These are phyloP conservation scores for Xylaria castorea DNA, from an alignment of 495 filamentous ascomycete species.

Conservation along the genomic window DNA sequence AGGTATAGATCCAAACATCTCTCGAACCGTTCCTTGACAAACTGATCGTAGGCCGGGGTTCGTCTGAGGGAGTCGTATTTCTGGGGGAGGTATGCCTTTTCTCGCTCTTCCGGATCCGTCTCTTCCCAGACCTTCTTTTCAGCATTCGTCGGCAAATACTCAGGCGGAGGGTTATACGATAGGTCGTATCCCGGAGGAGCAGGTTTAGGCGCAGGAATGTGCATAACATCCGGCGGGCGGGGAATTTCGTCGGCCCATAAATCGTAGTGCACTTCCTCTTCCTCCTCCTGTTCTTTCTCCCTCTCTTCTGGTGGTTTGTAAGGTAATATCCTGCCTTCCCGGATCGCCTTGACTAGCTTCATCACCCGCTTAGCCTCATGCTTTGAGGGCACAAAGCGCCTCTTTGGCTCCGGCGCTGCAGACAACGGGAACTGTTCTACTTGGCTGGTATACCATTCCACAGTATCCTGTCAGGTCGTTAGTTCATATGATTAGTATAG, in stretches of 20 bases:
- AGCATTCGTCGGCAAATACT: constrained; percentile 85
- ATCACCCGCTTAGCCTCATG: constrained; percentile 96
- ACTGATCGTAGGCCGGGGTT: constrained; percentile 89
- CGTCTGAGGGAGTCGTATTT: constrained; percentile 83
- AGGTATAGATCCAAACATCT: constrained; percentile 94
- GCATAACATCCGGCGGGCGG: constrained; percentile 86
- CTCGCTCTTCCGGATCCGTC: constrained; percentile 85
- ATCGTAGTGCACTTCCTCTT: constrained; percentile 77
- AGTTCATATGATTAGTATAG: constrained; percentile 8
- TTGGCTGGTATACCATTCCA: constrained; percentile 92
- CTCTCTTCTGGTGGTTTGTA: constrained; percentile 82
- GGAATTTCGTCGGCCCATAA: constrained; percentile 92
- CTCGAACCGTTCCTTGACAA: constrained; percentile 96
- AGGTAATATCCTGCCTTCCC: constrained; percentile 90
- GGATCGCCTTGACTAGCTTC: constrained; percentile 96
- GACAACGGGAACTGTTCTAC: constrained; percentile 94
- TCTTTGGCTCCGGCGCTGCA: constrained; percentile 92
- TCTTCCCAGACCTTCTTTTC: constrained; percentile 92
- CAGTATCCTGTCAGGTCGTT: constrained; percentile 63
- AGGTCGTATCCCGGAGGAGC: constrained; percentile 93
- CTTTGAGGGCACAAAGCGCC: constrained; percentile 96
- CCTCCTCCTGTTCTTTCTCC: constrained; percentile 70
- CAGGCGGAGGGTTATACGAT: constrained; percentile 94
- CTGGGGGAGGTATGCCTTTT: constrained; percentile 84
- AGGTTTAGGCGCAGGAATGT: constrained; percentile 94